These are phyloP conservation scores for Tuber indicum DNA, from an alignment of 495 filamentous ascomycete species.

Conservation along the genomic window DNA sequence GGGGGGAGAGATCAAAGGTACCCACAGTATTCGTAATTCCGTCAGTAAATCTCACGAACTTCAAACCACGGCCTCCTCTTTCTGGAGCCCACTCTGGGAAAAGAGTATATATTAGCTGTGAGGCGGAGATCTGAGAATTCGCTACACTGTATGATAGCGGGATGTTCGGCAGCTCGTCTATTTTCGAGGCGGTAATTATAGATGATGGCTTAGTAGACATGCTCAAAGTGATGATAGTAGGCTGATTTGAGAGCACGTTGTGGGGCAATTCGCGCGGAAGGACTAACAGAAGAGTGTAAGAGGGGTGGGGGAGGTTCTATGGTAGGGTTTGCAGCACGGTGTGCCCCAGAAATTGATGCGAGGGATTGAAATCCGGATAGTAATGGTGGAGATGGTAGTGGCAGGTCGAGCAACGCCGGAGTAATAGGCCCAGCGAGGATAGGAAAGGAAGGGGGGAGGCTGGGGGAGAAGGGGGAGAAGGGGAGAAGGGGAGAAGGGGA, in stretches of 20 bases:
- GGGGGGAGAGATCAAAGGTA: conserved; percentile 32
- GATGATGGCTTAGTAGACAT: conserved; percentile 26
- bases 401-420: neutral
- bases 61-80: conserved; percentile 59
- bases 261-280: neutral
- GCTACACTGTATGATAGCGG: conserved; percentile 68
- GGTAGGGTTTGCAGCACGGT: neutral
- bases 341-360: neutral
- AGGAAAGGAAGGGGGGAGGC: neutral
- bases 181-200: conserved; percentile 21
- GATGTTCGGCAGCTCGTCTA: conserved; percentile 47
- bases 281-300: neutral
- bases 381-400: neutral
- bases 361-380: neutral
- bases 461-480: neutral
- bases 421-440: neutral
- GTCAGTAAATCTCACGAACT: conserved; percentile 87
- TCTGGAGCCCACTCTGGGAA: conserved; percentile 74
- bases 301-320: neutral
- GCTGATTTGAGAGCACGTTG: neutral
- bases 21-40: conserved; percentile 93
- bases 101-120: conserved; percentile 69
- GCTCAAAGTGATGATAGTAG: neutral
- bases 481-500: neutral
- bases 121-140: conserved; percentile 68